Evolutionary conservation across 768 basidiomycete genomes (phyloP).

Genomic region (Austroboletus eburneus): DNA sequence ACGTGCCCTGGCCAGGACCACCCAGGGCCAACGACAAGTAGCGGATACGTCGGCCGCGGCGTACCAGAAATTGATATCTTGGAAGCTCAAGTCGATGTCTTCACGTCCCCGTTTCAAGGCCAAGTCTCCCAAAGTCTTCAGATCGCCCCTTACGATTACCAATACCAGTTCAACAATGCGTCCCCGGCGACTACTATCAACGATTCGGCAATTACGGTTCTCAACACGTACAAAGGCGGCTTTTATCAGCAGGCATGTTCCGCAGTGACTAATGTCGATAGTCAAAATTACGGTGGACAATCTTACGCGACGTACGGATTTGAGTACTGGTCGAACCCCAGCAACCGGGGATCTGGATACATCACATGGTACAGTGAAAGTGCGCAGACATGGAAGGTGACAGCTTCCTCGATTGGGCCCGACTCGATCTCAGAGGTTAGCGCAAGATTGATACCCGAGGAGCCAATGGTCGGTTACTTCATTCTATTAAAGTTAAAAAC

Average conservation of each 20-base stretch:
- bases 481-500: neutral
- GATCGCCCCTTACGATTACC: slow-evolving; percentile 70
- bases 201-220: slow-evolving; percentile 43
- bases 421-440: slow-evolving; percentile 56
- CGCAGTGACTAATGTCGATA: slow-evolving; percentile 53
- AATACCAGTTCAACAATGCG: slow-evolving; percentile 57
- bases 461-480: slow-evolving; percentile 75
- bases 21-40: slow-evolving; percentile 62
- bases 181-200: slow-evolving; percentile 51
- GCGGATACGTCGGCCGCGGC: slow-evolving; percentile 55
- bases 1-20: slow-evolving; percentile 85
- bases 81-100: slow-evolving; percentile 70
- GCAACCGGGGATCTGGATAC: slow-evolving; percentile 60
- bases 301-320: slow-evolving; percentile 63
- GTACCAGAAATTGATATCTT: slow-evolving; percentile 93
- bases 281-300: slow-evolving; percentile 50
- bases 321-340: slow-evolving; percentile 80
- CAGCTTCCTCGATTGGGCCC: slow-evolving; percentile 61
- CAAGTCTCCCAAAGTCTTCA: slow-evolving; percentile 82
- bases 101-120: slow-evolving; percentile 44
- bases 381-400: slow-evolving; percentile 66
- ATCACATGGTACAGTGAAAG: slow-evolving; percentile 81
- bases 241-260: slow-evolving; percentile 73
- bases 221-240: slow-evolving; percentile 71
- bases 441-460: slow-evolving; percentile 72